A percentile compares a stretch with the other conserved stretches of the same genome.
Evolutionary conservation across 2,329 filamentous ascomycete species (phyloP).

Genomic region (Alternaria panax): DNA sequence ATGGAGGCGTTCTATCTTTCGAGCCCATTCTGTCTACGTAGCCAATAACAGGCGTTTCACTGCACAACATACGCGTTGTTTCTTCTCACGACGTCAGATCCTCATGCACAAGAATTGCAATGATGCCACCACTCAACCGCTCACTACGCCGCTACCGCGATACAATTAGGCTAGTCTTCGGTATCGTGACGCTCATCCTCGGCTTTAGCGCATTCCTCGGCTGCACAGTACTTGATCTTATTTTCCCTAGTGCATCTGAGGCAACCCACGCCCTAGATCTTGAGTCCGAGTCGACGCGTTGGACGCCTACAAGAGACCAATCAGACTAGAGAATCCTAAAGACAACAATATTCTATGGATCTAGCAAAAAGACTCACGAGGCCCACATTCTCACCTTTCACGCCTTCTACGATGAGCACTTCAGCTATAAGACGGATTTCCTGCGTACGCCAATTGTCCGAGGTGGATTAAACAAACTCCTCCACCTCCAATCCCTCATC

Average conservation of each 20-base stretch:
- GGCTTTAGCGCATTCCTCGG: background rate
- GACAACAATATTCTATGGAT: background rate
- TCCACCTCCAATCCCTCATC: constrained; percentile 36
- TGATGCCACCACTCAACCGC: background rate
- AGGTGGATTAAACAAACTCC: constrained; percentile 49
- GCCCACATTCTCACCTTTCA: background rate
- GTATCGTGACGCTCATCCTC: background rate
- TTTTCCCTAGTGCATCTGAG: background rate
- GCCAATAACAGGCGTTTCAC: background rate
- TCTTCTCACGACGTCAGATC: background rate
- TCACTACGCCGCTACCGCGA: background rate
- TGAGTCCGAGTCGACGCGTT: background rate
- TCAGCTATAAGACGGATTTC: constrained; percentile 46
- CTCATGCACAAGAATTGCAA: background rate
- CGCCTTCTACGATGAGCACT: background rate
- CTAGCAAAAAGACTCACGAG: background rate
- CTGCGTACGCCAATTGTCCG: constrained; percentile 42
- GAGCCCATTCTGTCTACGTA: background rate
- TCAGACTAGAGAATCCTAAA: background rate
- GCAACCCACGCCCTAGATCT: background rate
- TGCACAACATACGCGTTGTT: background rate
- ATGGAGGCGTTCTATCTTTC: background rate
- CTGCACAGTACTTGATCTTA: background rate
- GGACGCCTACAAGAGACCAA: background rate
- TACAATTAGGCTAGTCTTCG: background rate